phyloP scores from a whole-genome alignment of 306 rosid genomes.

The Senna tora region DNA sequence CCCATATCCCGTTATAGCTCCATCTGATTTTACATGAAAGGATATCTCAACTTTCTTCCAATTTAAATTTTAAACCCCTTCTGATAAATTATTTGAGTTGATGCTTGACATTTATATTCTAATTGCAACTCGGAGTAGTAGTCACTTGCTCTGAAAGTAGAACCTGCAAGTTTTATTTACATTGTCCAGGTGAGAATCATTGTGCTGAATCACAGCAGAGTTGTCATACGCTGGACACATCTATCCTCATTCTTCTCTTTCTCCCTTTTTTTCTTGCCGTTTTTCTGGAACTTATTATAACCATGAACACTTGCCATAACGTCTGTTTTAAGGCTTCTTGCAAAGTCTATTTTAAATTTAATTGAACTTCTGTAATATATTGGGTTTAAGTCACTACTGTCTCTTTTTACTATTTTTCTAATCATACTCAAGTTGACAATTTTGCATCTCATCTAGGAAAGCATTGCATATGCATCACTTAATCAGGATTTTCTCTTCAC shows the following conservation, averaged over 20 bases:
- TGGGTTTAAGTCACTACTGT: no score
- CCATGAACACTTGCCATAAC: no score
- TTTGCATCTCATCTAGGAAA: neutral
- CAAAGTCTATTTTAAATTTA: neutral
- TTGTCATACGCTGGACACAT: no score
- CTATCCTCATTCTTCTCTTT: no score
- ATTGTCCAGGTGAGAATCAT: conserved; percentile 2
- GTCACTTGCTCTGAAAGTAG: conserved; percentile 68
- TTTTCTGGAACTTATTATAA: no score
- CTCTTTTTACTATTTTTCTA: no score
- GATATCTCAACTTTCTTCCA: conserved; percentile 80
- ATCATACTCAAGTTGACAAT: neutral
- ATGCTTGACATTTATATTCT: conserved; percentile 58
- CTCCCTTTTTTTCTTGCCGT: no score
- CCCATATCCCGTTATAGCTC: conserved; percentile 41
- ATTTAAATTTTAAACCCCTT: conserved; percentile 57
- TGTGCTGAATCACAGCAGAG: neutral
- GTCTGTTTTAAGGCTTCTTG: no score
- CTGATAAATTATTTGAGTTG: conserved; percentile 49
- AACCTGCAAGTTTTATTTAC: conserved; percentile 58
- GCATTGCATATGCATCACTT: neutral
- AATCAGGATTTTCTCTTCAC: neutral
- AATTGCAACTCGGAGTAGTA: conserved; percentile 74
- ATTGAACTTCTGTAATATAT: neutral
- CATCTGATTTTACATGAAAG: conserved; percentile 56